Conservation (phyloP, 768 basidiomycete species). For the Mycena vitilis region DNA sequence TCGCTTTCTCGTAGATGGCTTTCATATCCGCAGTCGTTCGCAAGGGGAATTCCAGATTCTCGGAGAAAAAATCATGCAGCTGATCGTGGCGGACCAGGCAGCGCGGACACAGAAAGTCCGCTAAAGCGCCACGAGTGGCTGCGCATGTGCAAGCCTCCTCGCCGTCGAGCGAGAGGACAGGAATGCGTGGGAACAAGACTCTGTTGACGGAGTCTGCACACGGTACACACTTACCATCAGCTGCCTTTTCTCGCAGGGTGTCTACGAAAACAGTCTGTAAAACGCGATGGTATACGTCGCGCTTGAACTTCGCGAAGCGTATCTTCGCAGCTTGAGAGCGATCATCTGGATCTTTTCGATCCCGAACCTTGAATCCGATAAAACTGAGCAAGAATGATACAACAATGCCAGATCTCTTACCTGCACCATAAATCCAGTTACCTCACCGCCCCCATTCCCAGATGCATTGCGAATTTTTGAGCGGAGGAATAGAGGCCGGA, state of each 20-base stretch:
- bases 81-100: slow-evolving; percentile 24
- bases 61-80: slow-evolving; percentile 22
- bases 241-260: neutral
- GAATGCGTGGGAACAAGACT: slow-evolving; percentile 22
- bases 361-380: slow-evolving; percentile 3
- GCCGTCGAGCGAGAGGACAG: slow-evolving; percentile 19
- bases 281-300: slow-evolving; percentile 25
- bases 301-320: slow-evolving; percentile 16
- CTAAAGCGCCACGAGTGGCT: slow-evolving; percentile 11
- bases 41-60: neutral
- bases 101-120: slow-evolving; percentile 22
- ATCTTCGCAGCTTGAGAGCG: slow-evolving; percentile 15
- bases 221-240: slow-evolving; percentile 10
- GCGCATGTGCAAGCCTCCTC: slow-evolving; percentile 25
- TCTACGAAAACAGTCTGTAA: slow-evolving; percentile 15
- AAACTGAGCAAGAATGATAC: neutral
- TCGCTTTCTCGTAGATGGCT: slow-evolving; percentile 8
- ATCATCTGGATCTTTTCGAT: slow-evolving; percentile 17
- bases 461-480: slow-evolving; percentile 24
- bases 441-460: slow-evolving; percentile 23
- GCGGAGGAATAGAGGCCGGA: slow-evolving; percentile 18
- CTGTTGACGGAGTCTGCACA: slow-evolving; percentile 14
- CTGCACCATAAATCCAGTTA: slow-evolving; percentile 20
- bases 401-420: neutral
- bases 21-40: slow-evolving; percentile 20